phyloP scores from a whole-genome alignment of 129 eudicot genomes.

The Glebionis coronaria region DNA sequence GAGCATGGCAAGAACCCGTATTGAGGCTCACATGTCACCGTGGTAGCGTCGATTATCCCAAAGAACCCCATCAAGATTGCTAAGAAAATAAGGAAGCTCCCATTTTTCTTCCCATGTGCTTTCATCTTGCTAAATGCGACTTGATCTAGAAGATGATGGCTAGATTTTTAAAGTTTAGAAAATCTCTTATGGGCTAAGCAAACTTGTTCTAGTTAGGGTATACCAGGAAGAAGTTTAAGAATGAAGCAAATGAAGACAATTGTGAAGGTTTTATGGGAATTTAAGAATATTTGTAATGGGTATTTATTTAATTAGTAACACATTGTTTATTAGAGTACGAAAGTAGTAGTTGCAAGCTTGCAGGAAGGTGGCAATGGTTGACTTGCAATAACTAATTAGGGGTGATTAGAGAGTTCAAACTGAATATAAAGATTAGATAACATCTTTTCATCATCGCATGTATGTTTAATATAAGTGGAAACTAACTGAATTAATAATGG shows the following conservation, averaged over 20 bases:
- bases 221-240: too few species aligned
- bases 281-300: slow-evolving; percentile 11
- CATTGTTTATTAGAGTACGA: neutral
- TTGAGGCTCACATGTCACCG: slow-evolving; percentile 53
- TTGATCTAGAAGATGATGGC: neutral
- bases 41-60: slow-evolving; percentile 16
- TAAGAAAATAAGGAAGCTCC: slow-evolving; percentile 5
- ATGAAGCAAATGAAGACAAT: neutral
- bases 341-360: neutral
- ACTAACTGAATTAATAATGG: too few species aligned
- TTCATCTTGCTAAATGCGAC: slow-evolving; percentile 12
- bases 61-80: slow-evolving; percentile 12
- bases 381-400: neutral
- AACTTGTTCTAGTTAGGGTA: too few species aligned
- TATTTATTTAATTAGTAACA: slow-evolving; percentile 4
- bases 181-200: too few species aligned
- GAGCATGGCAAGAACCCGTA: slow-evolving; percentile 85
- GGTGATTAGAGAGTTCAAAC: neutral
- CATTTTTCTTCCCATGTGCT: slow-evolving; percentile 8
- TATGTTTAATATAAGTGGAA: too few species aligned
- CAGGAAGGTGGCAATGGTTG: slow-evolving; percentile 18
- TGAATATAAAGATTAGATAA: too few species aligned
- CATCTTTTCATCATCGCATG: too few species aligned
- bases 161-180: neutral
- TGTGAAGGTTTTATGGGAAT: too few species aligned